Evolutionary conservation across 805 yeast species (phyloP).

Genomic region (Ogataea degrootiae): DNA sequence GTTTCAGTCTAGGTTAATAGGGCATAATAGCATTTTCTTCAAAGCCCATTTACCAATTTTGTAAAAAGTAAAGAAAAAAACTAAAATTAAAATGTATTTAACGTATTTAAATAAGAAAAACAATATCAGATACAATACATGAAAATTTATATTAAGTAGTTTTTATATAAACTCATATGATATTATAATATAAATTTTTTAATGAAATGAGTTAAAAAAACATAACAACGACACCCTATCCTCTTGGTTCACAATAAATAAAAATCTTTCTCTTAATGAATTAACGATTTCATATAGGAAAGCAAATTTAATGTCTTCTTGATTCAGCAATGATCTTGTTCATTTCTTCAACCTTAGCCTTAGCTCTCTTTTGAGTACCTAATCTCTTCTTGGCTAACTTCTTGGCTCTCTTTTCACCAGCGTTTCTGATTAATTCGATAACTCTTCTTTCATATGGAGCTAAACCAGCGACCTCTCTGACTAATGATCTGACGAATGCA

Average conservation of each 20-base stretch:
- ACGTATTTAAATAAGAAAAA: background rate
- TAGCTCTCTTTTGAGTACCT: slow-evolving; percentile 99
- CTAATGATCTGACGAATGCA: slow-evolving; percentile 88
- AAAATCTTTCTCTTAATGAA: background rate
- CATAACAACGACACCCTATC: background rate
- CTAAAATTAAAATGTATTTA: background rate
- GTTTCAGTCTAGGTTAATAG: too few species aligned
- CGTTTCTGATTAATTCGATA: slow-evolving; percentile 98
- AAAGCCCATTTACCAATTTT: too few species aligned
- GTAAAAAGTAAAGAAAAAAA: too few species aligned
- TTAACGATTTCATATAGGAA: background rate
- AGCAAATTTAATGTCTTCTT: slow-evolving; percentile 71
- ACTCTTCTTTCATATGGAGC: slow-evolving; percentile 99
- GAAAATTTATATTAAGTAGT: slow-evolving; percentile 5
- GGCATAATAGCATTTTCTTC: too few species aligned
- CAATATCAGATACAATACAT: slow-evolving; percentile 1
- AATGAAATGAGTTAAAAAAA: background rate
- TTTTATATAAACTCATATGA: slow-evolving; percentile 4
- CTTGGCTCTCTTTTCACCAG: slow-evolving; percentile 99
- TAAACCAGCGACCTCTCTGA: slow-evolving; percentile 96
- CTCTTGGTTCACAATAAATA: too few species aligned
- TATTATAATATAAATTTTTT: background rate
- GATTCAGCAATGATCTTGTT: slow-evolving; percentile 93
- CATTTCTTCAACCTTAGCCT: slow-evolving; percentile 99
- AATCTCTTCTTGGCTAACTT: slow-evolving; percentile 99